Evolutionary conservation across 495 filamentous ascomycete species (phyloP), one percentile per base, ranked within the genome.

Genomic region (Penicillium waksmanii): DNA sequence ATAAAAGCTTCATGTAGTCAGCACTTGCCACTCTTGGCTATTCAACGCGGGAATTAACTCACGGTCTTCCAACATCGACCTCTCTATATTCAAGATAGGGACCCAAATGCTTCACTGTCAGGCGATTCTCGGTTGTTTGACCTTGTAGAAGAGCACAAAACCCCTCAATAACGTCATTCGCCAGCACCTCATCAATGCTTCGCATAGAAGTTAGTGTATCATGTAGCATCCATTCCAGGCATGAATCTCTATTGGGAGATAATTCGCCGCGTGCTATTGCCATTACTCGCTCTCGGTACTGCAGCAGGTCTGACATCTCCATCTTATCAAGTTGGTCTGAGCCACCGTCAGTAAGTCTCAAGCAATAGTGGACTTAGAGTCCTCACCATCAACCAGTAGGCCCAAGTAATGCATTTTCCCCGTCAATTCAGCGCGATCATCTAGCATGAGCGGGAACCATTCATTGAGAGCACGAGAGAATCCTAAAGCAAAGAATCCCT

Each of bases 301-400:
- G 63, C n/a, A 64, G 13, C 63, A 68, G 61, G 19, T 64, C 57
- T 23, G 53, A n/a, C 19, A 57, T 33, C 17, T 50, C 56, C 66
- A 68, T 66, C 43, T 68, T 68, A 15, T 66, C 63, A 36, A 68
- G 40, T 50, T 68, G 66, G 23, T 68, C 60, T 68, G 36, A 15
- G 10, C n/a, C 1, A 10, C 1, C 0, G 40, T 68, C 19, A 68
- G 51, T 23, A 17, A 50, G 10, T 19, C 2, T 31, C 9, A 11
- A 0, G n/a, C 12, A 27, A 9, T 44, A 15, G 9, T 27, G 15
- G 19, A 8, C 2, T 4, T 21, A 15, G 12, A 36, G 8, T 11
- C 53, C 66, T 36, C 15, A 68, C 64, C 64, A 53, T 68, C 66
- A 52, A 66, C 62, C 15, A 68, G 33, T 8, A 66, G 27, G 11